Evolutionary conservation across 177 flowering plant species (phyloP).

Genomic region (Tripterygium wilfordii): DNA sequence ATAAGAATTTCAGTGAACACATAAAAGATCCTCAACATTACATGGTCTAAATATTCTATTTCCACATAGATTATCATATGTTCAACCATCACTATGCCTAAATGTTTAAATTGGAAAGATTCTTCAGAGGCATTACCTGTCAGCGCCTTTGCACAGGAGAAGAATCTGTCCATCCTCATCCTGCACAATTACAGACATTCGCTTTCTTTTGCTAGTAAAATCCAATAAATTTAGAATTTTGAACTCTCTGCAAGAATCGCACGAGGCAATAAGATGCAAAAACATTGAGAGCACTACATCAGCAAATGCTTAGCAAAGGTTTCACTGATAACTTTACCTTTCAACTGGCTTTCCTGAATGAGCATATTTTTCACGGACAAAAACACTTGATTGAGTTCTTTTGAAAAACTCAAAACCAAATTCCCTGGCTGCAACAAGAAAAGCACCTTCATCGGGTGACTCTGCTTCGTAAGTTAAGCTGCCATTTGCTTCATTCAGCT

Average conservation of each 20-base stretch:
- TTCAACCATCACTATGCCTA: too few species aligned
- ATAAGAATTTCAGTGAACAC: too few species aligned
- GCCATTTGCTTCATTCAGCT: slow-evolving; percentile 63
- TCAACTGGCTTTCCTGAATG: slow-evolving; percentile 40
- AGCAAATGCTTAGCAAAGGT: too few species aligned
- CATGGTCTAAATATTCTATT: too few species aligned
- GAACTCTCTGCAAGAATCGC: slow-evolving; percentile 54
- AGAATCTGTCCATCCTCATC: slow-evolving; percentile 71
- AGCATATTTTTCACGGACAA: slow-evolving; percentile 52
- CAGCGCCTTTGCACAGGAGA: slow-evolving; percentile 92
- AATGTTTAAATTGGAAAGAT: too few species aligned
- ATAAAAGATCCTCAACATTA: too few species aligned
- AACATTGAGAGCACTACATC: too few species aligned
- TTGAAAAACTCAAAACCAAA: slow-evolving; percentile 82
- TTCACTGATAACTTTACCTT: slow-evolving; percentile 38
- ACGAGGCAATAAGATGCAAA: slow-evolving; percentile 11
- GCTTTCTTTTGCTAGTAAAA: slow-evolving; percentile 85
- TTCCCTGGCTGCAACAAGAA: slow-evolving; percentile 83
- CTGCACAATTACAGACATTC: slow-evolving; percentile 84
- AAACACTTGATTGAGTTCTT: slow-evolving; percentile 69
- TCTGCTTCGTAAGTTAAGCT: slow-evolving; percentile 66
- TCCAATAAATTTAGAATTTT: slow-evolving; percentile 73
- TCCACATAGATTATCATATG: too few species aligned
- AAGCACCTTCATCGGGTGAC: slow-evolving; percentile 84
- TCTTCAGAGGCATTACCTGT: slow-evolving; percentile 44